These are phyloP conservation scores for Akebia trifoliata DNA, from an alignment of 164 flowering plant genomes.

Conservation along the genomic window DNA sequence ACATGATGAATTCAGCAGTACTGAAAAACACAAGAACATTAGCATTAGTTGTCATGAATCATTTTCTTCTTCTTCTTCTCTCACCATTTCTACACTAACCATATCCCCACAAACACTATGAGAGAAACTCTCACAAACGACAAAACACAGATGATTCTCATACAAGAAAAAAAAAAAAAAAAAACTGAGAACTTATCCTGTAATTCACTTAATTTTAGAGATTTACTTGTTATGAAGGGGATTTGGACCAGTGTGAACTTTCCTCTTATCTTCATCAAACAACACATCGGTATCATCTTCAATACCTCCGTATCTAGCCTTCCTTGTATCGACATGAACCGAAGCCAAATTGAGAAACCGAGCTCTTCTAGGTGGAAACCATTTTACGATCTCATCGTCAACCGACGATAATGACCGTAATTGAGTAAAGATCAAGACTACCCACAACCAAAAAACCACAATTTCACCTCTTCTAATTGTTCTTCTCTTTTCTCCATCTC, in stretches of 20 bases:
- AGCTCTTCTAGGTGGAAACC: conserved; percentile 22
- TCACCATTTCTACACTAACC: conserved; percentile 8
- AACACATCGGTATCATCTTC: conserved; percentile 14
- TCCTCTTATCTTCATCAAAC: conserved; percentile 54
- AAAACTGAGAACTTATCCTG: background rate
- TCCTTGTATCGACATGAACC: conserved; percentile 19
- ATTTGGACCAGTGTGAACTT: conserved; percentile 65
- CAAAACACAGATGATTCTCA: background rate
- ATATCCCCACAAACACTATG: background rate
- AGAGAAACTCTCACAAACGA: background rate
- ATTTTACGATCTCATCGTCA: background rate
- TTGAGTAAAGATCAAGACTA: conserved; percentile 27
- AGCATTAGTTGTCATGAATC: conserved; percentile 3
- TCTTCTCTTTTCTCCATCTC: conserved; percentile 8
- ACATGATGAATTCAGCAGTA: conserved; percentile 10
- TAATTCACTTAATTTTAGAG: background rate
- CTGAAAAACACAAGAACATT: conserved; percentile 28
- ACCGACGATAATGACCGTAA: conserved; percentile 8
- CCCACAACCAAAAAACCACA: conserved; percentile 28
- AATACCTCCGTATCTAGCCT: conserved; percentile 4
- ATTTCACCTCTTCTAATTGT: conserved; percentile 2
- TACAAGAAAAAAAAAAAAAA: background rate
- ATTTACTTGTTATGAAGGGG: conserved; percentile 60
- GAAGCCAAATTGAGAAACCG: conserved; percentile 15
- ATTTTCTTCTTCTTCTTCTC: conserved; percentile 3